These are phyloP conservation scores for Calonectria leucothoes DNA, from an alignment of 2,329 filamentous ascomycete species.

Conservation along the genomic window DNA sequence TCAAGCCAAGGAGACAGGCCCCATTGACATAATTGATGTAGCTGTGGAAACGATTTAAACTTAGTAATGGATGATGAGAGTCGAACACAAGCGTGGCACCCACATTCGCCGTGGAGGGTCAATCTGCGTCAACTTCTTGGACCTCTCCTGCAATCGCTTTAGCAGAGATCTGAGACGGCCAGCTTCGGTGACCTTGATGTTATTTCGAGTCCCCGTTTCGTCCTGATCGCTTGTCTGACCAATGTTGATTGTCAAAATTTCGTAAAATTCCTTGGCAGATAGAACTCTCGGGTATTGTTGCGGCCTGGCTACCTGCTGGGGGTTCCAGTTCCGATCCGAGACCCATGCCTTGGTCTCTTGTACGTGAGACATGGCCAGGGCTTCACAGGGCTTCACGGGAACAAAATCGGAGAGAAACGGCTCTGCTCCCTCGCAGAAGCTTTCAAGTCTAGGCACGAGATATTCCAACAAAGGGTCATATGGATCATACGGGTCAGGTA, in stretches of 20 bases:
- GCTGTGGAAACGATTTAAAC: not conserved
- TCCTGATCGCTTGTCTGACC: not conserved
- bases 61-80: not conserved
- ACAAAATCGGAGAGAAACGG: not conserved
- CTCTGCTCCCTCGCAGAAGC: not conserved
- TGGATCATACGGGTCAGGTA: not conserved
- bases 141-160: not conserved
- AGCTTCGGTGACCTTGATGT: not conserved
- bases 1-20: not conserved
- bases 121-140: too few species aligned
- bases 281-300: not conserved
- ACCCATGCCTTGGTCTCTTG: slow-evolving; percentile 6
- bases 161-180: not conserved
- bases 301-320: not conserved
- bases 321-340: not conserved
- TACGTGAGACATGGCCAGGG: not conserved
- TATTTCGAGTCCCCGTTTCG: not conserved
- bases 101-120: not conserved
- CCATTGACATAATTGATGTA: slow-evolving; percentile 29
- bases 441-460: not conserved
- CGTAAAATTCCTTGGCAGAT: not conserved
- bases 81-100: not conserved
- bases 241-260: not conserved
- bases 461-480: not conserved
- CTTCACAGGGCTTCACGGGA: not conserved